A percentile compares a stretch with the other conserved stretches of the same genome.
These are phyloP conservation scores for Stagonosporopsis tanaceti DNA, from an alignment of 2,329 filamentous ascomycete species.

Conservation along the genomic window DNA sequence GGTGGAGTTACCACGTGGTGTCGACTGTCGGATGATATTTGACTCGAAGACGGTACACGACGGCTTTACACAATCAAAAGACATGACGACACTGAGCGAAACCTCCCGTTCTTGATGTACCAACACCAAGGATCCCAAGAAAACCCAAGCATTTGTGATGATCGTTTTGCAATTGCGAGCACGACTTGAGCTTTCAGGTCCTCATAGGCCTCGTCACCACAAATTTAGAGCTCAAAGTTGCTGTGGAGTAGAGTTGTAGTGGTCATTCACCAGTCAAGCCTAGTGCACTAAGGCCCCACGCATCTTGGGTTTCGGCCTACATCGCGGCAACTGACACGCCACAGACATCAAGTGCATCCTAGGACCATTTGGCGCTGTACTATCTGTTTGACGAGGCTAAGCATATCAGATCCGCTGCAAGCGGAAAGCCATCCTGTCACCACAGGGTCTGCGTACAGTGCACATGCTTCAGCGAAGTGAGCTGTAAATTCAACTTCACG, in stretches of 20 bases:
- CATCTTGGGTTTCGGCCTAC: neutral
- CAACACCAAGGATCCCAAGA: constrained; percentile 16
- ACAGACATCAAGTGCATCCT: constrained; percentile 9
- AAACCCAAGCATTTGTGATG: constrained; percentile 2
- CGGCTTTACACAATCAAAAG: constrained; percentile 1
- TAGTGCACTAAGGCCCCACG: constrained; percentile 6
- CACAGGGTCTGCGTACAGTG: neutral
- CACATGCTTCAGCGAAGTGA: neutral
- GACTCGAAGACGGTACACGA: neutral
- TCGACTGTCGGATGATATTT: neutral
- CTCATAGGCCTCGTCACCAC: constrained; percentile 4
- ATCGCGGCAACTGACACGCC: constrained; percentile 5
- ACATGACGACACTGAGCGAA: neutral
- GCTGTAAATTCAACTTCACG: neutral
- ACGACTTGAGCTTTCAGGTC: neutral
- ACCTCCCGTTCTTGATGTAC: neutral
- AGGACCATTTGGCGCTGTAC: constrained; percentile 6
- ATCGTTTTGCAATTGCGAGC: neutral
- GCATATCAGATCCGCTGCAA: constrained; percentile 38
- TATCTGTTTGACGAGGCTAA: constrained; percentile 19
- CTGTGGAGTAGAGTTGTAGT: constrained; percentile 11
- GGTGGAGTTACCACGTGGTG: constrained; percentile 1
- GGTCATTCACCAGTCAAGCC: constrained; percentile 2
- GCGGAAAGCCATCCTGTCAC: constrained; percentile 22
- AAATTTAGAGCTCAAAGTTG: constrained; percentile 8